These are phyloP conservation scores for Mytilinidion resinicola DNA, from an alignment of 495 filamentous ascomycete species.

Conservation along the genomic window DNA sequence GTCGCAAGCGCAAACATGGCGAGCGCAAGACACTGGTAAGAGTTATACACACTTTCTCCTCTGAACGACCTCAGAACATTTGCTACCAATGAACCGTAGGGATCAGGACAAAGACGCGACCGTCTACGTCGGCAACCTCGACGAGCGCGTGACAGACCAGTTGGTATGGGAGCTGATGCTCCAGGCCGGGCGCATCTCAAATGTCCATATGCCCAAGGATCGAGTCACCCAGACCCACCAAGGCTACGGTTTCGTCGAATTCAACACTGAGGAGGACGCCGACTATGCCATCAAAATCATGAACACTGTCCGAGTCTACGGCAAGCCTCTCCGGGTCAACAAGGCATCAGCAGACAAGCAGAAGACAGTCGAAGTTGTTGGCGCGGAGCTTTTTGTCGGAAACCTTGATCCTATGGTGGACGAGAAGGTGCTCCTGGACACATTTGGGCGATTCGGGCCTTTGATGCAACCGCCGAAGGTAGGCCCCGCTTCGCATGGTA, in stretches of 20 bases:
- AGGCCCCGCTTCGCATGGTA: slow-evolving; percentile 8
- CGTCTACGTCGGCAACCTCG: slow-evolving; percentile 95
- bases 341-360: slow-evolving; percentile 96
- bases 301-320: slow-evolving; percentile 89
- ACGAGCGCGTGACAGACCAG: slow-evolving; percentile 87
- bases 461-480: slow-evolving; percentile 78
- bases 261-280: slow-evolving; percentile 90
- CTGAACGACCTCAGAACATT: not conserved
- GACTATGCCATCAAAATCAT: slow-evolving; percentile 96
- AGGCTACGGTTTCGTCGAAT: slow-evolving; percentile 98
- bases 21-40: slow-evolving; percentile 75
- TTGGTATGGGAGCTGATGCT: slow-evolving; percentile 97
- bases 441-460: slow-evolving; percentile 88
- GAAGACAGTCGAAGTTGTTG: slow-evolving; percentile 80
- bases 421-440: slow-evolving; percentile 95
- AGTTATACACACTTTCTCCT: not conserved
- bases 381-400: slow-evolving; percentile 94
- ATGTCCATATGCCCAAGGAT: slow-evolving; percentile 96
- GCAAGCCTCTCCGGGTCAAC: slow-evolving; percentile 94
- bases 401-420: slow-evolving; percentile 93
- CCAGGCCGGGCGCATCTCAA: slow-evolving; percentile 91
- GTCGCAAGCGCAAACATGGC: slow-evolving; percentile 13
- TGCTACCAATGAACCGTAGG: slow-evolving; percentile 44
- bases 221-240: slow-evolving; percentile 94
- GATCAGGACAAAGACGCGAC: slow-evolving; percentile 99